Evolutionary conservation across 805 yeast genomes (phyloP).

Genomic region (Candida sanyiensis): DNA sequence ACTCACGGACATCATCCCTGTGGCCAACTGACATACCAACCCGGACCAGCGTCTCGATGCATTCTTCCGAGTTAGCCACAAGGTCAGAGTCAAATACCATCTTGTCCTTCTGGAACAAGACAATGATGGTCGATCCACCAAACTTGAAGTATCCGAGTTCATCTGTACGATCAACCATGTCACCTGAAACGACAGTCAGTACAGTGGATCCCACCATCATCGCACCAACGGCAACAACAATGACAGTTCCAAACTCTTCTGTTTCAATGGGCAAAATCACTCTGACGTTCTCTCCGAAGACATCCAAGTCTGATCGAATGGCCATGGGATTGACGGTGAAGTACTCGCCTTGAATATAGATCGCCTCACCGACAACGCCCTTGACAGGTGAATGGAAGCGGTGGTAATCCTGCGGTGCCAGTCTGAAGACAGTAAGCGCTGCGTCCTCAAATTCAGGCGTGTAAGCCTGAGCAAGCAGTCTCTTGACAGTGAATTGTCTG

Average conservation of each 20-base stretch:
- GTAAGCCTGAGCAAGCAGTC: constrained; percentile 44
- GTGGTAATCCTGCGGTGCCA: constrained; percentile 97
- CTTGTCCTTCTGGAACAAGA: constrained; percentile 48
- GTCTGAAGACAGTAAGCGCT: constrained; percentile 70
- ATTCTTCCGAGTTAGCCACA: constrained; percentile 54
- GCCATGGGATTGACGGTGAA: constrained; percentile 99
- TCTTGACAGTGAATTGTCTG: constrained; percentile 57
- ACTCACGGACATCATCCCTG: constrained; percentile 42
- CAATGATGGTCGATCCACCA: constrained; percentile 86
- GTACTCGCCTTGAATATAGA: constrained; percentile 78
- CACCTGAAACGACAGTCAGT: constrained; percentile 59
- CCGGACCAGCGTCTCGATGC: constrained; percentile 75
- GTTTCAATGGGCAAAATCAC: constrained; percentile 74
- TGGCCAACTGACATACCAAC: constrained; percentile 96
- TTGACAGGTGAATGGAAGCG: constrained; percentile 85
- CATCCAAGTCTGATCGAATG: constrained; percentile 78
- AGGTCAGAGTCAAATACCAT: constrained; percentile 72
- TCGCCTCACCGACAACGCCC: constrained; percentile 64
- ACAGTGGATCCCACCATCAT: constrained; percentile 97
- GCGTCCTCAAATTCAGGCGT: constrained; percentile 37
- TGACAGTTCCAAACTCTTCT: constrained; percentile 67
- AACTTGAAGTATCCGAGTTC: constrained; percentile 93
- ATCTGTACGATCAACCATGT: constrained; percentile 56
- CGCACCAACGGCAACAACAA: constrained; percentile 86
- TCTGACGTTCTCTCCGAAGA: constrained; percentile 86